phyloP scores from a whole-genome alignment of 1,284 basidiomycete genomes.

The Malassezia dermatis region DNA sequence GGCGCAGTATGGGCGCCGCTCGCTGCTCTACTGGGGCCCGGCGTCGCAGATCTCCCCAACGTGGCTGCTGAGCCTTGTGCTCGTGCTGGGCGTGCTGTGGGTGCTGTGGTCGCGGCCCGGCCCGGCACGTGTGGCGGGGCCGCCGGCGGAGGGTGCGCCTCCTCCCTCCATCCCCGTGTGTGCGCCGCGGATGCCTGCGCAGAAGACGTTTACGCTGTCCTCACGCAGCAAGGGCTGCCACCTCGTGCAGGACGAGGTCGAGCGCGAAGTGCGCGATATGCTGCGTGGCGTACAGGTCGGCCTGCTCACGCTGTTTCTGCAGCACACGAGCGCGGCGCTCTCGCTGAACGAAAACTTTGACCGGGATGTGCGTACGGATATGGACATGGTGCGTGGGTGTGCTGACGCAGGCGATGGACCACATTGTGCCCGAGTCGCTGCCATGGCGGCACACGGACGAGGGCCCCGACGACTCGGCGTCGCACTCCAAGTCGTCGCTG shows the following conservation, averaged over 20 bases:
- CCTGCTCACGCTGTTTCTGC: conserved; percentile 55
- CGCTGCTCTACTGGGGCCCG: conserved; percentile 9
- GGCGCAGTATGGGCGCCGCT: conserved; percentile 1
- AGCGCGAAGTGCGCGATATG: conserved; percentile 54
- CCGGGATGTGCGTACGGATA: conserved; percentile 53
- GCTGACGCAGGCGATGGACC: conserved; percentile 57
- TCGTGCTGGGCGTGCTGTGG: conserved; percentile 7
- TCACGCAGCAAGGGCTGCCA: conserved; percentile 57
- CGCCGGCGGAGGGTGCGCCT: not conserved
- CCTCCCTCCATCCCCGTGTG: not conserved
- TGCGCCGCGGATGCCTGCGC: conserved; percentile 67
- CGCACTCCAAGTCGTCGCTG: conserved; percentile 78
- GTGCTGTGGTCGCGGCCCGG: not conserved
- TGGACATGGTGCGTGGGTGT: conserved; percentile 49
- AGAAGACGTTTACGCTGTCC: conserved; percentile 64
- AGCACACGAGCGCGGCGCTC: conserved; percentile 80
- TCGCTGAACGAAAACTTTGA: conserved; percentile 81
- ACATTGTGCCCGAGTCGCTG: conserved; percentile 66
- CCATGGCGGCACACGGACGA: conserved; percentile 81
- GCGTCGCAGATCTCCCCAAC: conserved; percentile 7
- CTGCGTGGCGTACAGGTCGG: conserved; percentile 59
- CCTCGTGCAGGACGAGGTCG: conserved; percentile 71
- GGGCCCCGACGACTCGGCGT: conserved; percentile 53
- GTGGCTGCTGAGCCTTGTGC: not conserved
- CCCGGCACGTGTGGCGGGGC: not conserved